Percentiles rank a stretch among this genome's conserved stretches.
These are phyloP conservation scores for Lipomyces starkeyi DNA, from an alignment of 805 yeast genomes.

Conservation along the genomic window DNA sequence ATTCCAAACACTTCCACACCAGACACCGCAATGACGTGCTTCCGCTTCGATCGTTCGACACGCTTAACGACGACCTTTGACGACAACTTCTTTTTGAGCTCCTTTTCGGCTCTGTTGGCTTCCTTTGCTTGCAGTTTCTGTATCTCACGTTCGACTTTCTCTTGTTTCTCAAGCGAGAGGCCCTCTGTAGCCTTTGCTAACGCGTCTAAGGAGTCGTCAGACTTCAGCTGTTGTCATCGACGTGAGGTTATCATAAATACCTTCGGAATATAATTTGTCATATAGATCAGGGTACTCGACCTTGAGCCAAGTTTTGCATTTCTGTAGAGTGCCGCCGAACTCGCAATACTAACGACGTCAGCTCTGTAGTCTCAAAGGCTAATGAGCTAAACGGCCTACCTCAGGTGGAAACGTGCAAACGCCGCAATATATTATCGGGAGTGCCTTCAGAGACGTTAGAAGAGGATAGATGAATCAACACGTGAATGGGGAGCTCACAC, in stretches of 20 bases:
- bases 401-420: constrained; percentile 41
- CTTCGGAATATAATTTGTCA: constrained; percentile 63
- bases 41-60: constrained; percentile 87
- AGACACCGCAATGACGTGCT: constrained; percentile 81
- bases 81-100: constrained; percentile 74
- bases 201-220: constrained; percentile 47
- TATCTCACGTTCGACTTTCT: constrained; percentile 78
- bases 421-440: constrained; percentile 37
- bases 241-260: constrained; percentile 19
- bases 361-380: background rate
- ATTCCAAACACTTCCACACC: constrained; percentile 89
- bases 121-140: constrained; percentile 70
- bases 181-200: constrained; percentile 52
- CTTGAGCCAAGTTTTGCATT: constrained; percentile 84
- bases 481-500: background rate
- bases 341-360: constrained; percentile 68
- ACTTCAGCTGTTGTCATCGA: constrained; percentile 9
- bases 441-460: constrained; percentile 15
- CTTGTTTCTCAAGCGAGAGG: constrained; percentile 79
- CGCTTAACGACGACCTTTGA: constrained; percentile 83
- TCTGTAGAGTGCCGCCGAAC: constrained; percentile 77
- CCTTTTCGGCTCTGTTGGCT: constrained; percentile 83
- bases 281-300: constrained; percentile 63
- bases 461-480: background rate
- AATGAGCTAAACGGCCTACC: constrained; percentile 10